Conservation (phyloP, 768 basidiomycete genomes). For the Mycena vitilis region DNA sequence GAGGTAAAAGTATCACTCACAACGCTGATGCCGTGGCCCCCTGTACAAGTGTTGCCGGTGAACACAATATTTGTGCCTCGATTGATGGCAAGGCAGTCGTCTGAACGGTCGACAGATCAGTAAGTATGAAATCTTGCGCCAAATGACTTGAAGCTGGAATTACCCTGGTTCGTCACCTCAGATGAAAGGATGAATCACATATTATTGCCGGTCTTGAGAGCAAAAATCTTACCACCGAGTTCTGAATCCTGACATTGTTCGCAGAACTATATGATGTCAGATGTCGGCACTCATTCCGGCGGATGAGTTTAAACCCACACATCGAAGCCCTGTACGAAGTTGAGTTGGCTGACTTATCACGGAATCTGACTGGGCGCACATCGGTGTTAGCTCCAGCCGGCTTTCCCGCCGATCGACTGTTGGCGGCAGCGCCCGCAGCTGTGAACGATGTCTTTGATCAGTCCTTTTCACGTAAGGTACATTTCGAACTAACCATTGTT, state of each 20-base stretch:
- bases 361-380: conserved; percentile 6
- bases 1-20: neutral
- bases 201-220: too few relatives aligned
- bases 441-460: neutral
- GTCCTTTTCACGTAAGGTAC: too few relatives aligned
- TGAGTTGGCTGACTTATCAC: neutral
- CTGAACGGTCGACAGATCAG: conserved; percentile 2
- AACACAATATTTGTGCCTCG: conserved; percentile 35
- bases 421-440: conserved; percentile 36
- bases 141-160: neutral
- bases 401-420: conserved; percentile 33
- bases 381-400: conserved; percentile 38
- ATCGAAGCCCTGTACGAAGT: conserved; percentile 16
- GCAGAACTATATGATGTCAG: conserved; percentile 17
- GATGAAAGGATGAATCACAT: too few relatives aligned
- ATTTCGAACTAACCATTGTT: conserved; percentile 26
- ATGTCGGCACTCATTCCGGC: neutral
- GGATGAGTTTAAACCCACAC: conserved; percentile 7
- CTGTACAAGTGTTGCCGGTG: conserved; percentile 33
- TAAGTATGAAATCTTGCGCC: too few relatives aligned
- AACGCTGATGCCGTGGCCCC: conserved; percentile 34
- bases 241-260: conserved; percentile 34
- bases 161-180: conserved; percentile 36
- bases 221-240: conserved; percentile 13
- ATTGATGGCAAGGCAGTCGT: conserved; percentile 40